Evolutionary conservation across 805 yeast genomes (phyloP), one percentile per base, ranked within the genome.

Genomic region (Candida argentea): DNA sequence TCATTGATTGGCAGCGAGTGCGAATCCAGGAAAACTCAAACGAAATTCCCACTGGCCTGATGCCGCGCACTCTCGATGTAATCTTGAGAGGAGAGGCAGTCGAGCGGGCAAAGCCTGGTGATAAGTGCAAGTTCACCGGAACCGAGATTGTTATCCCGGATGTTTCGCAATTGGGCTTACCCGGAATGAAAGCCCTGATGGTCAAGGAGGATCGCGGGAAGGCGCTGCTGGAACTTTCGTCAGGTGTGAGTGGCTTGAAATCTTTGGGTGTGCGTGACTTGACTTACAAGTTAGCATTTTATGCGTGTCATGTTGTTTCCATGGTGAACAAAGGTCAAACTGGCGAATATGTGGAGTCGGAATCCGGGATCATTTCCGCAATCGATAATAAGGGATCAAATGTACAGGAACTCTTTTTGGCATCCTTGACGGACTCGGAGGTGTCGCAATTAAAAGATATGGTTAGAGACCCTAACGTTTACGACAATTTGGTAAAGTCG

Each of bases 41-140:
- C 42, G 97, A 89, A 55, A 89, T 89, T 32, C 98, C 98, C 16
- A 85, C 95, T 0, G 98, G 98, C 16, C 86, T 96, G 3, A 89
- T 89, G 98, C 98, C 98, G 15, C 73, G 98, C 52, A 89, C 95
- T 2, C 55, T 89, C 44, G 98, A 89, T 51, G 89, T 89, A 14
- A 81, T 89, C 28, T 57, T 89, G 33, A 68, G 98, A 43, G 97
- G 97, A 28, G 96, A 89, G 41, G 68, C 85, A 30, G 97, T 91
- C 6, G 98, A 89, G 49, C 68, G 86, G 39, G 96, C 96, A 3
- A 91, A 89, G 54, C 96, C 98, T 2, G 98, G 98, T 40, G 97
- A 89, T 55, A 81, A 84, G 50, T 83, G 95, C 57, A 73, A 75
- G 40, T 86, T 91, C 52, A 84, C 94, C 0, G 98, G 98, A 25